phyloP scores from a whole-genome alignment of 352 stramenopile species.

The Globisporangium solare region DNA sequence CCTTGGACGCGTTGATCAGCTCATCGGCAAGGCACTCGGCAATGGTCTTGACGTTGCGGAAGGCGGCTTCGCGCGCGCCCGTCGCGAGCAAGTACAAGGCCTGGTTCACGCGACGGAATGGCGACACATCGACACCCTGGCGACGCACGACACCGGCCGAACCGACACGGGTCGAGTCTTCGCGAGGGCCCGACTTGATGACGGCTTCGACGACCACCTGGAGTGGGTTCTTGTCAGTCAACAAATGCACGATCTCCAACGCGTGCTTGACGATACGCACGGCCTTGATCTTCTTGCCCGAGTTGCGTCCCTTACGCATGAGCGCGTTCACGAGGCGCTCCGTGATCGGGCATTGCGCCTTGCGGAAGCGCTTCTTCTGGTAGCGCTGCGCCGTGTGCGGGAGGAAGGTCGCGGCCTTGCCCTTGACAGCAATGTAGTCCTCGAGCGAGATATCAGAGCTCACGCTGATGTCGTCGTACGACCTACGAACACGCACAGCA shows the following conservation, averaged over 20 bases:
- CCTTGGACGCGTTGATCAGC: conserved; percentile 99
- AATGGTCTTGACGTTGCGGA: conserved; percentile 99
- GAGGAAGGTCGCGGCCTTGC: conserved; percentile 97
- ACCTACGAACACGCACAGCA: conserved; percentile 66
- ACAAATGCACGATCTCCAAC: conserved; percentile 99
- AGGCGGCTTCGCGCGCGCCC: conserved; percentile 96
- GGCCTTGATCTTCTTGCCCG: conserved; percentile 99
- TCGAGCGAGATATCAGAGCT: conserved; percentile 96
- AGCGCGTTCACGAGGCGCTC: conserved; percentile 97
- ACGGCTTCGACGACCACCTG: conserved; percentile 94
- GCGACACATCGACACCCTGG: conserved; percentile 99
- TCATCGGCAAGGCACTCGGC: conserved; percentile 99
- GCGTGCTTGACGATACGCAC: conserved; percentile 98
- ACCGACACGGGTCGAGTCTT: conserved; percentile 99
- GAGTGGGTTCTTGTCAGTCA: conserved; percentile 99
- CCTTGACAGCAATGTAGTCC: conserved; percentile 99
- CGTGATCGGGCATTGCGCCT: conserved; percentile 99
- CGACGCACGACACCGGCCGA: conserved; percentile 98
- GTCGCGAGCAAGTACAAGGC: conserved; percentile 98
- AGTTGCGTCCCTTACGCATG: conserved; percentile 99
- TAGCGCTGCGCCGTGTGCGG: conserved; percentile 99
- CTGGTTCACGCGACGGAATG: conserved; percentile 99
- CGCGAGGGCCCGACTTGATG: conserved; percentile 95
- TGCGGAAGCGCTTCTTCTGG: conserved; percentile 99
- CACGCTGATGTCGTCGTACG: conserved; percentile 99